These are phyloP conservation scores for Hortaea sp. DNA, from an alignment of 2,329 filamentous ascomycete species.

Conservation along the genomic window DNA sequence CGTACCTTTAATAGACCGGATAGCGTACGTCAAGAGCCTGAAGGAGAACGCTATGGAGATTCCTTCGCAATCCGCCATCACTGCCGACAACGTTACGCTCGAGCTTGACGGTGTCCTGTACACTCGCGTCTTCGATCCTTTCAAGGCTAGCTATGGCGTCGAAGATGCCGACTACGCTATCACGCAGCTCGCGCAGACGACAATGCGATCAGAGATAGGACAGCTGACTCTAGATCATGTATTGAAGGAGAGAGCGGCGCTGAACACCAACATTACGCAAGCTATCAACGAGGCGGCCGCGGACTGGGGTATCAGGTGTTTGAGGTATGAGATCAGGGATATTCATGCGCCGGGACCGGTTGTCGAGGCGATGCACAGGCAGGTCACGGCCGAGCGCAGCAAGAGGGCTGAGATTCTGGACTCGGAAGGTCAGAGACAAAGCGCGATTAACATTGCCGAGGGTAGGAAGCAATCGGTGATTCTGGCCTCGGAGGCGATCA, in stretches of 20 bases:
- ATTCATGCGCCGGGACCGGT: slow-evolving; percentile 92
- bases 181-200: slow-evolving; percentile 93
- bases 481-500: slow-evolving; percentile 82
- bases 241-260: slow-evolving; percentile 86
- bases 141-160: slow-evolving; percentile 96
- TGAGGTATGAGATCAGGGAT: slow-evolving; percentile 95
- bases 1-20: slow-evolving; percentile 83
- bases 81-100: slow-evolving; percentile 93
- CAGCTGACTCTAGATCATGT: slow-evolving; percentile 95
- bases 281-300: slow-evolving; percentile 97
- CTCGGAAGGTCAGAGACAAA: slow-evolving; percentile 92
- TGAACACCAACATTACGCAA: slow-evolving; percentile 97
- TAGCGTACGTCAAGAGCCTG: slow-evolving; percentile 94
- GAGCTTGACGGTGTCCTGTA: slow-evolving; percentile 94
- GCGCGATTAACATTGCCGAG: slow-evolving; percentile 97
- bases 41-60: slow-evolving; percentile 97
- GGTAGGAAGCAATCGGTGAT: slow-evolving; percentile 96
- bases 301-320: slow-evolving; percentile 91
- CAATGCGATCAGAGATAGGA: slow-evolving; percentile 97
- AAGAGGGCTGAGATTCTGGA: slow-evolving; percentile 97
- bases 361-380: slow-evolving; percentile 94
- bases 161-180: slow-evolving; percentile 99
- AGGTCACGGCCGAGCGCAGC: slow-evolving; percentile 92
- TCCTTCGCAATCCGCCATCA: slow-evolving; percentile 93
- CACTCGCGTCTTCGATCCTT: slow-evolving; percentile 92